Evolutionary conservation across 2,329 filamentous ascomycete species (phyloP).

Genomic region (Penicillium olsonii): DNA sequence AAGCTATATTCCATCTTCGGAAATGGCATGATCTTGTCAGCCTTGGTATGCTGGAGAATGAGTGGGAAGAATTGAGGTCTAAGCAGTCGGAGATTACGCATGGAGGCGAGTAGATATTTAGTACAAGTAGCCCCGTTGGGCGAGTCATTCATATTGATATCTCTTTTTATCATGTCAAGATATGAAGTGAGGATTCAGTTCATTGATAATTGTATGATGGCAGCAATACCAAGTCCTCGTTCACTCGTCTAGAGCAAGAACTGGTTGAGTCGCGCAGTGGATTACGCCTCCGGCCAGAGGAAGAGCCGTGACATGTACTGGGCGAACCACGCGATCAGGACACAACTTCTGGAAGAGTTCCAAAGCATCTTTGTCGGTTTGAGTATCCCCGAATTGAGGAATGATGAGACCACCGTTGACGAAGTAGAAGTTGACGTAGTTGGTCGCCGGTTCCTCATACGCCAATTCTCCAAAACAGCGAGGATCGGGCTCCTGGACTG

Average conservation of each 20-base stretch:
- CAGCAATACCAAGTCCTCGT: not conserved
- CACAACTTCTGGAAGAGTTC: constrained; percentile 23
- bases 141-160: too few species aligned
- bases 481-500: constrained; percentile 26
- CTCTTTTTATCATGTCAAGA: too few species aligned
- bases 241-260: not conserved
- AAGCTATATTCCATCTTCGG: constrained; percentile 9
- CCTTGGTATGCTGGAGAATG: constrained; percentile 7
- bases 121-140: too few species aligned
- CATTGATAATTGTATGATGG: too few species aligned
- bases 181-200: too few species aligned
- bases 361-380: constrained; percentile 21
- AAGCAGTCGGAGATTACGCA: not conserved
- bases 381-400: constrained; percentile 28
- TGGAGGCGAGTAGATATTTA: too few species aligned
- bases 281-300: constrained; percentile 31
- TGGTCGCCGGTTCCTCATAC: constrained; percentile 23
- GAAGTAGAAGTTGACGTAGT: constrained; percentile 34
- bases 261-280: constrained; percentile 32
- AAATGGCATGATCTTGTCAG: constrained; percentile 15
- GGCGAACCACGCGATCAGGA: constrained; percentile 22
- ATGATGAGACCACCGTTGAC: constrained; percentile 32
- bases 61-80: constrained; percentile 2
- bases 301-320: constrained; percentile 24
- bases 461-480: constrained; percentile 1